Base-by-base conservation (phyloP, 1,139 yeast genomes). In the Geotrichum europaeum region DNA sequence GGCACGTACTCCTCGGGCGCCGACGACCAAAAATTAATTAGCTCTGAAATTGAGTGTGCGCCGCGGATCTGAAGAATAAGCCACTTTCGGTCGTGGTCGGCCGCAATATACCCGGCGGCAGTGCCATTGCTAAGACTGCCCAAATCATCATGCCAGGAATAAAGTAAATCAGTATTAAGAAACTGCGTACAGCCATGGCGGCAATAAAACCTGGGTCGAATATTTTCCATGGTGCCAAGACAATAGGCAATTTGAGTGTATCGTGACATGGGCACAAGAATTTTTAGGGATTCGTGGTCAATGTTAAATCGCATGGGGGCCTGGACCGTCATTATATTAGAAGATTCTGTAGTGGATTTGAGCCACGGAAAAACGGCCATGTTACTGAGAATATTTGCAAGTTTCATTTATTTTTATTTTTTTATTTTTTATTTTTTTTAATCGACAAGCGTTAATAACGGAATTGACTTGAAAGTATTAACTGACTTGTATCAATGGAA, bases 1-100 rank as follows among this genome's bases (percentile, higher is more conserved):
- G 62, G 64, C 7, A 55, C 58, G 32, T 34, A 62, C 28, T 60
- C 59, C 6, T 53, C 32, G 13, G 45, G 58, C 7, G 57, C 18
- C 12, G 55, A 43, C n/a, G 32, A n/a, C 36, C 51, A 12, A 13
- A 47, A 50, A 34, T 53, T 77, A 22, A 78, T 64, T 84, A 87
- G 81, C 67, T 86, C 92, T 52, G 79, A 76, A 10, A 75, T 70
- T 5, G 86, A 78, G 0, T 83, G 76, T 0, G 87, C 82, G 2
- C 90, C 89, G 70, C 88, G 77, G 62, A 84, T 82, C 45, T 73
- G 76, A 63, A 81, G 66, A 60, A 79, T 62, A 36, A 85, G 71
- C 64, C 76, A 69, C 60, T 76, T 67, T 25, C 69, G 60, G 4
- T 62, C 55, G 20, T 73, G 69, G 66, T 84, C 84, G 6, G 78